phyloP scores from a whole-genome alignment of 1,284 basidiomycete genomes.

The Cryptococcus sp. region DNA sequence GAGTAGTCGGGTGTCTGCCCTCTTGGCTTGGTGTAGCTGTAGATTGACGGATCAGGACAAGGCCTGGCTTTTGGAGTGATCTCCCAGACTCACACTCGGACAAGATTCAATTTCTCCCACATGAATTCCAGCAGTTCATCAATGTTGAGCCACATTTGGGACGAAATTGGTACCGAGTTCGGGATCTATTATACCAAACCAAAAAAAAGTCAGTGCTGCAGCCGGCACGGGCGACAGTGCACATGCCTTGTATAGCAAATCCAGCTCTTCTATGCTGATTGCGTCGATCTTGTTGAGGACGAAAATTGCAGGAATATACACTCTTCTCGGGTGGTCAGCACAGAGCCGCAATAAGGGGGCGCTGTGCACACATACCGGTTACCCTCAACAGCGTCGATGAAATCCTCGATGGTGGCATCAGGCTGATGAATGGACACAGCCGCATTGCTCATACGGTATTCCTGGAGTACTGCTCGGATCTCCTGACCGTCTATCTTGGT shows the following conservation, averaged over 20 bases:
- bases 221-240: not conserved
- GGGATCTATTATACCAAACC: conserved; percentile 64
- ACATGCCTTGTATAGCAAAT: conserved; percentile 68
- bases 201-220: not conserved
- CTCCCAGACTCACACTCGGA: conserved; percentile 64
- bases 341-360: not conserved
- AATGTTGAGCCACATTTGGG: conserved; percentile 91
- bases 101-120: conserved; percentile 87
- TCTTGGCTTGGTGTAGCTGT: conserved; percentile 84
- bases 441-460: conserved; percentile 86
- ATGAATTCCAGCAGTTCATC: conserved; percentile 90
- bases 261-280: conserved; percentile 97
- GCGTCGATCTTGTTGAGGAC: conserved; percentile 87
- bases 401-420: conserved; percentile 90
- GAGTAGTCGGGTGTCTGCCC: conserved; percentile 87
- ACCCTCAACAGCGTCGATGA: conserved; percentile 95
- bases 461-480: conserved; percentile 92
- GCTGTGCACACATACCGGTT: conserved; percentile 64
- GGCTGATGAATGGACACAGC: conserved; percentile 93
- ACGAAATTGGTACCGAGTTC: conserved; percentile 81
- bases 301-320: conserved; percentile 90
- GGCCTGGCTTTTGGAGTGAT: not conserved
- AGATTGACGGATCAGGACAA: conserved; percentile 1
- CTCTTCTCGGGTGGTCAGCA: conserved; percentile 58
- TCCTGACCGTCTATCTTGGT: conserved; percentile 95